These are phyloP conservation scores for Ogataea polymorpha DNA, from an alignment of 805 yeast species.

Conservation along the genomic window DNA sequence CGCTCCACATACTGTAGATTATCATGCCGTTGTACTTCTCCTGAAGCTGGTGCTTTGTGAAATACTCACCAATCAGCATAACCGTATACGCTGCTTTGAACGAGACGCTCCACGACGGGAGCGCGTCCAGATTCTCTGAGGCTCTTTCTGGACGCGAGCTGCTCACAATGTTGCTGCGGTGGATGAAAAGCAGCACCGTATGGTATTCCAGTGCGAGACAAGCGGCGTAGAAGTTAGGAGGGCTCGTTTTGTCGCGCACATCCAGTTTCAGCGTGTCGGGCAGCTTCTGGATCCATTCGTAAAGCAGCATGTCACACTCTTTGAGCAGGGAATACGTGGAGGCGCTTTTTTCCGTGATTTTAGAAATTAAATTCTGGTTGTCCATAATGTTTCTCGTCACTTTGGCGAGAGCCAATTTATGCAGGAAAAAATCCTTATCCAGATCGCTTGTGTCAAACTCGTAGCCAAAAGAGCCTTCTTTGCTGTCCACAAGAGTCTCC, in stretches of 20 bases:
- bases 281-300: constrained; percentile 41
- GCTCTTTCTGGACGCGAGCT: constrained; percentile 19
- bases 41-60: constrained; percentile 54
- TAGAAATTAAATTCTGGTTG: constrained; percentile 10
- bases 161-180: constrained; percentile 59
- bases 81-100: constrained; percentile 80
- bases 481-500: constrained; percentile 61
- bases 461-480: constrained; percentile 40
- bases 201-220: constrained; percentile 65
- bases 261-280: neutral
- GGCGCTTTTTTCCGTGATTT: constrained; percentile 37
- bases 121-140: constrained; percentile 39
- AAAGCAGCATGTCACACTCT: constrained; percentile 71
- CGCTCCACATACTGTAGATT: constrained; percentile 55
- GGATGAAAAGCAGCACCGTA: constrained; percentile 63
- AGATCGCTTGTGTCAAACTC: constrained; percentile 11
- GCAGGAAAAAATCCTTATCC: constrained; percentile 44
- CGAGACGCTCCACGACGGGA: constrained; percentile 76
- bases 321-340: constrained; percentile 34
- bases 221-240: constrained; percentile 49
- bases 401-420: constrained; percentile 60
- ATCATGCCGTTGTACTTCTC: constrained; percentile 29
- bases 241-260: constrained; percentile 24
- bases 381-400: constrained; percentile 55
- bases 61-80: constrained; percentile 55